Conservation (phyloP, 805 yeast genomes). For the Ogataea paradorogensis region DNA sequence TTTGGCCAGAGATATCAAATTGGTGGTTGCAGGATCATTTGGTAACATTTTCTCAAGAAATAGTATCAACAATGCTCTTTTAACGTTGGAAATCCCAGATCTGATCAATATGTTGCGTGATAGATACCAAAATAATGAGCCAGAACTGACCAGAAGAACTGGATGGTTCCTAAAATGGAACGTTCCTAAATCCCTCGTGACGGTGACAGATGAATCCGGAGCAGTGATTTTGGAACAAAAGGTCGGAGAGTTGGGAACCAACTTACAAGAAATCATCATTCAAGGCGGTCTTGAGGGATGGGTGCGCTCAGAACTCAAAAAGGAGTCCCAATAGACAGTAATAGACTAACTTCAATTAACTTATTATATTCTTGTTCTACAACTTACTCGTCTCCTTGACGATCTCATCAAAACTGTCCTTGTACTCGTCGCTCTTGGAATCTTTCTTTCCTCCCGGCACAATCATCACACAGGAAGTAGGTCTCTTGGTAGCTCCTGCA, state of each 20-base stretch:
- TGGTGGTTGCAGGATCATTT: constrained; percentile 95
- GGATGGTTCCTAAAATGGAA: constrained; percentile 94
- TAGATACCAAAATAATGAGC: constrained; percentile 47
- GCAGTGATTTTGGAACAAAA: constrained; percentile 70
- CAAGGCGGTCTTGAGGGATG: constrained; percentile 98
- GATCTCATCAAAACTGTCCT: constrained; percentile 88
- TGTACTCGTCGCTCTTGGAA: constrained; percentile 76
- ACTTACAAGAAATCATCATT: constrained; percentile 93
- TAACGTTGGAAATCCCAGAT: constrained; percentile 91
- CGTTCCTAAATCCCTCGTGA: constrained; percentile 78
- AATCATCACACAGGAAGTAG: constrained; percentile 95
- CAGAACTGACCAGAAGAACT: constrained; percentile 88
- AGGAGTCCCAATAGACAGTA: constrained; percentile 15
- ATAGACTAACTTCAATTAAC: neutral
- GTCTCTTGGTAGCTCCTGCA: constrained; percentile 99
- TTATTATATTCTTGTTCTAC: constrained; percentile 15
- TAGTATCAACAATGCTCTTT: constrained; percentile 91
- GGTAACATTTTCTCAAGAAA: constrained; percentile 96
- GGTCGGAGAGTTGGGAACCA: constrained; percentile 94
- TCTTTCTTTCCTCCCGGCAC: constrained; percentile 94
- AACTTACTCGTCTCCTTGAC: constrained; percentile 78
- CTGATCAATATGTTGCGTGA: constrained; percentile 75
- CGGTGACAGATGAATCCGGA: constrained; percentile 65
- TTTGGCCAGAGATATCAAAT: constrained; percentile 85
- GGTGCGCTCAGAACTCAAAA: constrained; percentile 73